Evolutionary conservation across 1,139 yeast genomes (phyloP).

Genomic region (Magnusiomyces magnusii): DNA sequence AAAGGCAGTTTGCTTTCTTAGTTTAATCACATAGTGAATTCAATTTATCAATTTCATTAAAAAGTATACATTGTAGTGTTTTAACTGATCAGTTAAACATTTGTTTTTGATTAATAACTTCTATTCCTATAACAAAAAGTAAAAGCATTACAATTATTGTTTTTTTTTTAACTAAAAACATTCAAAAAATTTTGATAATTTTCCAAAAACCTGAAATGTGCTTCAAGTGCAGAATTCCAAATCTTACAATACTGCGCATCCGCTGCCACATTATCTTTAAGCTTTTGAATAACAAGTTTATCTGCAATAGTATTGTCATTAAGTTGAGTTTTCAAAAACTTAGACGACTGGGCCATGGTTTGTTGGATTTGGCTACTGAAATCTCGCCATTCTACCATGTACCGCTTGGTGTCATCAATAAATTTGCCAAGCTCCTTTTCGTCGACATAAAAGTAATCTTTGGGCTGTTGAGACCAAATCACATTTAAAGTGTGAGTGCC

Average conservation of each 20-base stretch:
- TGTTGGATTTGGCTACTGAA: neutral
- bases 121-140: neutral
- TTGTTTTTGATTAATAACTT: too few species aligned
- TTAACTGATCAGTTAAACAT: too few species aligned
- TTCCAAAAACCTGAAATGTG: neutral
- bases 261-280: neutral
- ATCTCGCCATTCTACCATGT: neutral
- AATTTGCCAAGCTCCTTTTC: neutral
- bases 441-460: neutral
- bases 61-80: too few species aligned
- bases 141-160: neutral
- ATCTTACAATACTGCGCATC: neutral
- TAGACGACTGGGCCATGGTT: neutral
- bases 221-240: neutral
- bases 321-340: neutral
- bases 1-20: too few species aligned
- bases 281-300: neutral
- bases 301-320: neutral
- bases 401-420: neutral
- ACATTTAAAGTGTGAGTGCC: neutral
- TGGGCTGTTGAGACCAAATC: neutral
- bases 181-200: neutral
- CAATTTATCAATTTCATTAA: neutral
- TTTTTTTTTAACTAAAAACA: neutral
- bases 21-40: neutral